Base-by-base conservation (phyloP, 2,329 filamentous ascomycete species). In the Aspergillus sp. region DNA sequence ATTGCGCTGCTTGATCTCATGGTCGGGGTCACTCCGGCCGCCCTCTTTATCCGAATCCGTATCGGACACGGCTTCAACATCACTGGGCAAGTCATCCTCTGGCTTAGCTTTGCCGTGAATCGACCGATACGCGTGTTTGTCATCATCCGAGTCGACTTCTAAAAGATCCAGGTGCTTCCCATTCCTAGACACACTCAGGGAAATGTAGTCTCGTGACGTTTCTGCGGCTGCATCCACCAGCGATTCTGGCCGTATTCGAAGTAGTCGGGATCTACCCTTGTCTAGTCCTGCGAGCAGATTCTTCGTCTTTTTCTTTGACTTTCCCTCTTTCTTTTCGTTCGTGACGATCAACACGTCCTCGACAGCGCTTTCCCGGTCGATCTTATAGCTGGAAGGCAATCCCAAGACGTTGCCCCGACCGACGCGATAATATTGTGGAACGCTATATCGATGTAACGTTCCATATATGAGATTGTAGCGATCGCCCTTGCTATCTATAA, bases 401-500 rank as follows among this genome's bases (percentile, higher is more conserved):
- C 93, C 94, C 12, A 98, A 74, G 1, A 97, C 80, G 59, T 82
- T 83, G 2, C 92, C 92, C 58, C 81, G 80, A 13, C 92, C 91
- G 62, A 80, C 79, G 5, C 91, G 87, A 62, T 83, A 83, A 71
- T 96, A 97, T 2, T 77, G 69, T 0, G 92, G 92, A 10, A 96
- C 78, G 57, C 84, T 85, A 65, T 90, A 90, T 38, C 85, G 86
- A 72, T 97, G 87, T 41, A 90, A 82, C 28, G 85, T 84, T 2
- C 91, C 91, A 72, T 93, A 97, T 25, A 84, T 84, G 48, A 89
- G 75, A 65, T 95, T 92, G 51, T 92, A 83, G 4, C 83, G 80
- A 69, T 98, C 94, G 0, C 94, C 93, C 69, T 87, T 87, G 45
- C 81, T 86, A 75, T 98, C 94, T 55, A 91, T 69, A 48, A 86